Conservation (phyloP, 331 rosid genomes). For the Arachis monticola region DNA sequence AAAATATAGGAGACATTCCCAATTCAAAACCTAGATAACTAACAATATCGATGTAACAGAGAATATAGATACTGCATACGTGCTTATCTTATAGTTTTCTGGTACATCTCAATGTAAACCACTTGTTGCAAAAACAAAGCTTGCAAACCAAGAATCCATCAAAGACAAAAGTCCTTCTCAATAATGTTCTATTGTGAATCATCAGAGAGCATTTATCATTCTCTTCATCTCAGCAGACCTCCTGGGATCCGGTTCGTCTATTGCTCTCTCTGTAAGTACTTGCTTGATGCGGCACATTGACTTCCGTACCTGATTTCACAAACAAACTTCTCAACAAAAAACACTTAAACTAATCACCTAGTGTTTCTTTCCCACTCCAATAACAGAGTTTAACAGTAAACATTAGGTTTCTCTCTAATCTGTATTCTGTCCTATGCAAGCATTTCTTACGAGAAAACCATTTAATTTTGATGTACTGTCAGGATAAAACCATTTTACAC, state of each 20-base stretch:
- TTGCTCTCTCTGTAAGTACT: conserved; percentile 87
- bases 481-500: too few relatives aligned
- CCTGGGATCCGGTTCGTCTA: conserved; percentile 84
- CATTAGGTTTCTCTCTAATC: conserved; percentile 2
- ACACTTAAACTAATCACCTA: neutral
- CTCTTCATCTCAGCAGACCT: conserved; percentile 92
- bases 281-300: conserved; percentile 97
- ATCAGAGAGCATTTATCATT: conserved; percentile 77
- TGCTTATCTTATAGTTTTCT: neutral
- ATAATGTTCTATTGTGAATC: conserved; percentile 25
- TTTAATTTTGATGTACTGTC: too few relatives aligned
- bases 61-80: neutral
- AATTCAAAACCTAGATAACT: neutral
- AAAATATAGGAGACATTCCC: neutral
- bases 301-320: conserved; percentile 80
- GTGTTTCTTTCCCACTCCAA: neutral
- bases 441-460: neutral
- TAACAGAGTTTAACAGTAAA: conserved; percentile 1
- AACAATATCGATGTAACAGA: neutral
- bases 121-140: neutral
- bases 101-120: neutral
- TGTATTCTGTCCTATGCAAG: neutral
- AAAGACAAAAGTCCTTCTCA: conserved; percentile 9
- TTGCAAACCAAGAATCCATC: conserved; percentile 15
- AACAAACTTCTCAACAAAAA: conserved; percentile 8